Evolutionary conservation across 176 grass and related monocot genomes (phyloP), one percentile per base, ranked within the genome.

Genomic region (Oryza meyeriana): DNA sequence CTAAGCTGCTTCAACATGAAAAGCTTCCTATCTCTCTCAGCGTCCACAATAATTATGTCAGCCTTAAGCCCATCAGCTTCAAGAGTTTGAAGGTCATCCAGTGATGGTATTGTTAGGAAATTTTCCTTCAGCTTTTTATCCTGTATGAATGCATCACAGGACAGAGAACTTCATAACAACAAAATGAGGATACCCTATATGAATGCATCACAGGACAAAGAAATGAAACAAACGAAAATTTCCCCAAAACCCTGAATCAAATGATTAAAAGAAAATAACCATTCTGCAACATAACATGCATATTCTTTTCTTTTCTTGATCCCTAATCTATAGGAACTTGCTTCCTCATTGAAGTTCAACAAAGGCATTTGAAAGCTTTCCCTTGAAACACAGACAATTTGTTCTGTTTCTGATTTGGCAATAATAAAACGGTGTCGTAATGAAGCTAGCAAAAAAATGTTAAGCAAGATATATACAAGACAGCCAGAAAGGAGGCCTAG

Each of bases 1-100:
- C 87, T 93, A 77, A 99, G 90, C 70, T 99, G 96, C 77, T 99
- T 99, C 83, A 94, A 76, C 93, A 95, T 99, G 67, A 81, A 94
- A 89, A 99, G 85, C 48, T 99, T 99, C 76, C 88, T 99, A 85
- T 99, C 96, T 89, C 87, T 99, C 59, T 99, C 93, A 24, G 83
- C 81, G 34, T 99, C 96, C 69, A 99, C 91, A 33, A 99, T 79
- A 86, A 99, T 99, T 45, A 95, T 88, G 61, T 95, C 96, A 35
- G 91, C 93, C 77, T 95, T 99, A 76, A 90, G 69, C 52, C 93
- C 89, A 61, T 95, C 93, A 61, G 87, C 87, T 75, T 94, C 91
- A 63, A 95, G 79, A 83, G 80, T 85, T 65, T 89, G 84, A 82
- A 99, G 87, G 73, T 87, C 87, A 72, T 90, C 85, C 80, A 95